Base-by-base conservation (phyloP, 2,329 filamentous ascomycete species). In the Epichloe typhina region DNA sequence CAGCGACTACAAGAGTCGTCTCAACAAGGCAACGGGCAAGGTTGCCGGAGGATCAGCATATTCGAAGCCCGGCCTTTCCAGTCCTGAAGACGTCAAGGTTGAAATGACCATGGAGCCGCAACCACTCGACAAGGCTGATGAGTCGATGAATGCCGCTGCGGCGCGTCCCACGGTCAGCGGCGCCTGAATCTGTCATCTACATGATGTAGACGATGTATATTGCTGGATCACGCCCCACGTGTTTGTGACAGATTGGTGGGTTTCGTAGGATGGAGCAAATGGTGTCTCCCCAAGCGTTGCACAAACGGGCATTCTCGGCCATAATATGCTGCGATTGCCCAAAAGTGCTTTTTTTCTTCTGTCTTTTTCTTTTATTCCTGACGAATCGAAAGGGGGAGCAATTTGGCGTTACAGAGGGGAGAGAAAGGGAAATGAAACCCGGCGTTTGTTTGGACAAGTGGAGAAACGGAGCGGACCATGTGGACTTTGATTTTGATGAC, bases 1-100 rank as follows among this genome's bases (percentile, higher is more conserved):
- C 2, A 83, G 79, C 58, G 81, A 84, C 59, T 84, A 84, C 58
- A 80, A 78, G 61, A 78, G 75, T 55, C 70, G 76, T 47, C 71
- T 74, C 66, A 76, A 74, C 58, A 82, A 79, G 59, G 72, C 72
- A 3, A 72, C 72, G 3, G 72, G 57, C 61, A 58, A 70, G 49
- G 56, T 62, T 9, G 52, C 59, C 3, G 59, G 59, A 3, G 62
- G 60, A 2, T 55, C 57, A 37, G 55, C 60, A 15, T 45, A 64
- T 15, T 54, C 64, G 19, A 70, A 68, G 51, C 58, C 68, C 21
- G 63, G 61, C 37, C 55, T 66, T 5, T 61, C 64, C 2, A 66
- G 64, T 42, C 63, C 64, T 0, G 66, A 69, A 15, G 66, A 67
- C 37, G 62, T 61, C n/a, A 68, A 67, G 53, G 56, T 64, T 17